Conservation (phyloP, 2,329 filamentous ascomycete genomes). For the Thelonectria discophora region DNA sequence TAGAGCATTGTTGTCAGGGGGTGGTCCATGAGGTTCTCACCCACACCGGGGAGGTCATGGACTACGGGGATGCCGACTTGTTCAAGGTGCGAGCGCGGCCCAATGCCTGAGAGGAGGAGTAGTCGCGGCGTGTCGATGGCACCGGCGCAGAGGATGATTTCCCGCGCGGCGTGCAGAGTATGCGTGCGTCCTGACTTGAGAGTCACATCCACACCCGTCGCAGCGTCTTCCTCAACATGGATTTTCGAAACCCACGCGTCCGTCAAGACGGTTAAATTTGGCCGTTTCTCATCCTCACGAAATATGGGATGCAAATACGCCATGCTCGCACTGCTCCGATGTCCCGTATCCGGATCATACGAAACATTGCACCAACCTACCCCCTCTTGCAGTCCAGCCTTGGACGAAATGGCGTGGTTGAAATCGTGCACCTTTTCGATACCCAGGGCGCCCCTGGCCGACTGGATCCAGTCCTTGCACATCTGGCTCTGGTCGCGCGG, state of each 20-base stretch:
- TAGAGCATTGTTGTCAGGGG: conserved; percentile 79
- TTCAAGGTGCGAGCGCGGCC: conserved; percentile 62
- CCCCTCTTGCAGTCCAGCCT: conserved; percentile 75
- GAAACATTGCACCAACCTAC: conserved; percentile 92
- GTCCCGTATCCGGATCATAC: conserved; percentile 89
- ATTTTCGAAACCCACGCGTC: conserved; percentile 88
- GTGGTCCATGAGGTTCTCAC: conserved; percentile 69
- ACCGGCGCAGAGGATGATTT: conserved; percentile 83
- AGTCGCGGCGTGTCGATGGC: conserved; percentile 82
- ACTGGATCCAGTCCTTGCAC: conserved; percentile 87
- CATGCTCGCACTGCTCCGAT: conserved; percentile 84
- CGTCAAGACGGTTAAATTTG: conserved; percentile 86
- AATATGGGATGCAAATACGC: conserved; percentile 96
- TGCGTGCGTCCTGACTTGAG: conserved; percentile 62
- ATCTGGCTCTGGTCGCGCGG: conserved; percentile 87
- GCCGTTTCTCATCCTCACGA: conserved; percentile 80
- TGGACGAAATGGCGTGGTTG: conserved; percentile 81
- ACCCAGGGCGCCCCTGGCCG: conserved; percentile 79
- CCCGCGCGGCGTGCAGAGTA: conserved; percentile 71
- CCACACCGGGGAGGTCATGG: conserved; percentile 66
- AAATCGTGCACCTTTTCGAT: conserved; percentile 87
- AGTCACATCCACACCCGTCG: conserved; percentile 75
- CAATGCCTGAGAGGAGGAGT: conserved; percentile 66
- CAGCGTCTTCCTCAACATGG: conserved; percentile 74
- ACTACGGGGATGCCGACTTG: conserved; percentile 63